Evolutionary conservation across 2,329 filamentous ascomycete genomes (phyloP), one percentile per base, ranked within the genome.

Genomic region (Colletotrichum sp.): DNA sequence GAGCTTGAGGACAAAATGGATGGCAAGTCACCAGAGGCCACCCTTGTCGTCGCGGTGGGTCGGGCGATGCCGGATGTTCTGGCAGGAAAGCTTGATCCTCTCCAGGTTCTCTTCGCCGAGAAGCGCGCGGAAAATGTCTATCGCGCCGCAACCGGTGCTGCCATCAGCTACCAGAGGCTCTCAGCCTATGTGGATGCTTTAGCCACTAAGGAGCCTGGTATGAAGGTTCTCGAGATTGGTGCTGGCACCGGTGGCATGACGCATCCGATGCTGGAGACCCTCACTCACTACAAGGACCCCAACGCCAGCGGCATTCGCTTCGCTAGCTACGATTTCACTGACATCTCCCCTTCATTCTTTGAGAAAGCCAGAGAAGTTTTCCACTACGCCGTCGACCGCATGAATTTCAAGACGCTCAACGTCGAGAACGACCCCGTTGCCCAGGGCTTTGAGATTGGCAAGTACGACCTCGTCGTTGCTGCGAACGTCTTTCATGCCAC

Each of bases 401-500:
- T 82, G 7, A 64, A 79, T 18, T 79, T 77, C 55, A 52, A 60
- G 13, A 66, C 77, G 18, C 79, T 87, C 6, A 82, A 87, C 63
- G 79, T 84, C 39, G 77, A 82, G 70, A 76, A 75, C 15, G 79
- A 81, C 44, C 80, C 81, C 1, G 7, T 78, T 8, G 75, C 77
- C 18, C 82, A 83, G 60, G 82, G 81, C 5, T 84, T 81, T 57
- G 72, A 79, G 5, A 34, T 63, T 2, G 70, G 71, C 2, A 72
- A 67, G 5, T 84, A 80, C 67, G 82, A 83, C 65, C 67, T 84
- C 2, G 67, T 84, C 36, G 30, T 83, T 26, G 80, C 82, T 9
- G 72, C 81, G 1, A 81, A 81, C 48, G 80, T 81, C 18, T 44
- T 83, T 3, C 81, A 83, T 44, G 82, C 81, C 10, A 83, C 81